Evolutionary conservation across 352 stramenopile genomes (phyloP), one percentile per base, ranked within the genome.

Genomic region (Pythium sp.): DNA sequence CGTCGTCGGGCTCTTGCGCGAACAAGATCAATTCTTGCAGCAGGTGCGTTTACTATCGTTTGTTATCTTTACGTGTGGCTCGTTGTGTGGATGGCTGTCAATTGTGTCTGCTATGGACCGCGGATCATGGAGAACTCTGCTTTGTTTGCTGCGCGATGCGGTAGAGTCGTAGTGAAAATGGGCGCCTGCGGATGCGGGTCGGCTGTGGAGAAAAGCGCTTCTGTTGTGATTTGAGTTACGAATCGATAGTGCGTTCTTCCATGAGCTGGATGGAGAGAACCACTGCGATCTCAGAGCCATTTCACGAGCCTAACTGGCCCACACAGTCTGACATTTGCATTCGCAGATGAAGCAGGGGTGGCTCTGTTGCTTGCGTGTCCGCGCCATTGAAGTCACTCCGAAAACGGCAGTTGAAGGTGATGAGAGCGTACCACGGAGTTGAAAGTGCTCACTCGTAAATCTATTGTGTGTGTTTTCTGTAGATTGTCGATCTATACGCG

Each of bases 21-120:
- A 93, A 62, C 85, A 93, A 65, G 81, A 83, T 46, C 60, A 77
- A 47, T 84, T 76, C 51, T 71, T 86, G 24, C 38, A 69, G 47
- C 67, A 82, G 70, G 80, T 86, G 46, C 14, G 54, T 58, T 2
- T 3, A 15, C n/a, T 14, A 51, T 22, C 22, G 49, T 14, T 1
- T 24, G 5, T 5, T 36, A 28, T 53, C 15, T 36, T 9, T 20
- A 0, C 15, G 24, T 14, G 1, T 14, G 24, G 55, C 4, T 38
- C 15, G 26, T 8, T 28, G 54, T n/a, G 12, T 34, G 32, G 3
- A 24, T 2, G 32, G 18, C 20, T 28, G 20, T 36, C 22, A 5
- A 7, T 54, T 24, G n/a, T 5, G 22, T 36, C 53, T 9, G 9
- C 5, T 60, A 43, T 36, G 14, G 9, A 9, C 14, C 41, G 41